Evolutionary conservation across 164 flowering plant genomes (phyloP).

Genomic region (Platanus orientalis): DNA sequence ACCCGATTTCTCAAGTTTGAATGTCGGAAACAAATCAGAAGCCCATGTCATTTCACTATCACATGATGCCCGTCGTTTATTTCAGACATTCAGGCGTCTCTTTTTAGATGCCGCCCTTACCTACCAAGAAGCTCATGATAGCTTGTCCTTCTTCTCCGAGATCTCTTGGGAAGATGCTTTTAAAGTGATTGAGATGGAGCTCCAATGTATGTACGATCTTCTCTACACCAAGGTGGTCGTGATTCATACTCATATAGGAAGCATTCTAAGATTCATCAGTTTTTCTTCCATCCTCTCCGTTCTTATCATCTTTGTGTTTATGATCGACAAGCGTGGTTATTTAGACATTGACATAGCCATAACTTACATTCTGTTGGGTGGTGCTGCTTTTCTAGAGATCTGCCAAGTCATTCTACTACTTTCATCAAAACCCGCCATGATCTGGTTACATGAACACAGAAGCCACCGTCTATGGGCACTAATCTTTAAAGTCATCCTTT

Average conservation of each 20-base stretch:
- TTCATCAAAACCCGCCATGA: conserved; percentile 4
- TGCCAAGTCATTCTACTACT: not conserved
- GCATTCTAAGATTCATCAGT: not conserved
- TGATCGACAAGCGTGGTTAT: not conserved
- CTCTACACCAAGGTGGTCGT: conserved; percentile 16
- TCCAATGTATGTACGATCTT: conserved; percentile 13
- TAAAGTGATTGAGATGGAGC: conserved; percentile 19
- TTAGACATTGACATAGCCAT: not conserved
- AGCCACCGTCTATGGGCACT: not conserved
- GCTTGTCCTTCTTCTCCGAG: conserved; percentile 1
- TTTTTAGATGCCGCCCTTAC: conserved; percentile 18
- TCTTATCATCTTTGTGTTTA: not conserved
- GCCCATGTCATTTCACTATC: not conserved
- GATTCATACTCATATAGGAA: not conserved
- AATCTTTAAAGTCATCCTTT: too few relatives aligned
- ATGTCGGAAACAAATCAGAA: not conserved
- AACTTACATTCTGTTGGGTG: conserved; percentile 2
- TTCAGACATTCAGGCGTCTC: conserved; percentile 14
- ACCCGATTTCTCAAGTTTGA: too few relatives aligned
- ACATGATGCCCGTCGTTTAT: conserved; percentile 9
- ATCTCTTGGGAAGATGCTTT: conserved; percentile 5
- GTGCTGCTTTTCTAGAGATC: conserved; percentile 4
- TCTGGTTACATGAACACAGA: not conserved
- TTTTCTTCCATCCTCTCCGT: too few relatives aligned
- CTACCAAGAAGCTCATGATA: conserved; percentile 6